Evolutionary conservation across 2,329 filamentous ascomycete genomes (phyloP), one percentile per base, ranked within the genome.

Genomic region (Fusarium proliferatum): DNA sequence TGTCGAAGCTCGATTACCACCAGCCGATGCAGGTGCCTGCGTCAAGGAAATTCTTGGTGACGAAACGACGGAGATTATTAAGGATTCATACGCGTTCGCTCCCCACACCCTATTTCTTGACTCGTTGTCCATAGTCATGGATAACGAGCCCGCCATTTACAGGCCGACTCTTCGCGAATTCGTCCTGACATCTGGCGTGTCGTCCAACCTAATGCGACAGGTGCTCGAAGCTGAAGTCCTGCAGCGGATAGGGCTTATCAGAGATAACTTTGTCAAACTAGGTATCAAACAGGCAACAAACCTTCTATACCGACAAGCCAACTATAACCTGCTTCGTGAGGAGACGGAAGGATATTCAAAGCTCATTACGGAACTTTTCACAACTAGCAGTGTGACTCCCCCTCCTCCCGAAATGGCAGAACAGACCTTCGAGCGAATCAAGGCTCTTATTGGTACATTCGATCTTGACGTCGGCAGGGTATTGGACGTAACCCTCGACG

Each of bases 291-390:
- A 97, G 79, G 93, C 95, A 55, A 99, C 96, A 12, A 97, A 98
- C 77, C 87, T 96, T 9, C 88, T 99, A 2, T 99, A 99, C 81
- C 92, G 95, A 68, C 96, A 98, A 82, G 94, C 96, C 19, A 98
- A 97, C 82, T 98, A 97, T 86, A 99, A 99, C 78, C 85, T 99
- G 12, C 86, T 99, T 26, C 92, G 96, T 49, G 96, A 99, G 84
- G 96, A 99, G 82, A 94, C 94, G 0, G 96, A 99, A 83, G 96
- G 97, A 45, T 99, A 97, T 80, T 95, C 96, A 0, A 99, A 99
- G 82, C 89, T 99, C 52, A 91, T 97, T 68, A 98, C 96, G 0
- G 96, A 99, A 81, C 91, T 98, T 38, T 99, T 98, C 82, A 96
- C 94, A 12, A 97, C 93, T 2, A 94, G 93, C 77, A 92, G 91